Conservation (phyloP, 2,329 filamentous ascomycete genomes). For the Thermoascus crustaceus region DNA sequence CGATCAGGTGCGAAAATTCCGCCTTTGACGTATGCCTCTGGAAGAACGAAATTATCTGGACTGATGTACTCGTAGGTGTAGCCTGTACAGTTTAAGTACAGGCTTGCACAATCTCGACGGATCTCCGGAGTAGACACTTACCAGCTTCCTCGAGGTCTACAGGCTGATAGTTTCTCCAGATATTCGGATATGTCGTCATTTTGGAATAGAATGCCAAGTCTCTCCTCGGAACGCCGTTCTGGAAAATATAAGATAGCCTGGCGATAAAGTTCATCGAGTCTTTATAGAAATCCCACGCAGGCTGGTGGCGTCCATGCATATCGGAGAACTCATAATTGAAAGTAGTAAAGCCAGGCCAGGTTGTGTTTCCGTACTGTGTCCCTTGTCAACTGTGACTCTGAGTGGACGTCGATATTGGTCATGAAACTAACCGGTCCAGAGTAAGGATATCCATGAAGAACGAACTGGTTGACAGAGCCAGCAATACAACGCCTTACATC, state of each 20-base stretch:
- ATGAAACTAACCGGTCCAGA: no score
- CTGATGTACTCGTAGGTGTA: constrained; percentile 40
- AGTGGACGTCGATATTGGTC: no score
- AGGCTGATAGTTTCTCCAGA: constrained; percentile 10
- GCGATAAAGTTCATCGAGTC: constrained; percentile 32
- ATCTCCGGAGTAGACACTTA: constrained; percentile 8
- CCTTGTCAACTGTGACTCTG: no score
- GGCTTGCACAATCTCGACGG: neutral
- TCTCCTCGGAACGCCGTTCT: constrained; percentile 31
- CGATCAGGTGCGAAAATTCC: constrained; percentile 30
- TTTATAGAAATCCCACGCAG: constrained; percentile 34
- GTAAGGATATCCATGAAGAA: constrained; percentile 40
- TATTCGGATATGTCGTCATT: constrained; percentile 4
- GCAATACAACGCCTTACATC: constrained; percentile 32
- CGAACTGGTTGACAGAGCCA: constrained; percentile 36
- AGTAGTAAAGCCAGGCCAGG: constrained; percentile 42
- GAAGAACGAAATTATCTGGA: constrained; percentile 37
- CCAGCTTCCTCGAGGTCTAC: constrained; percentile 15
- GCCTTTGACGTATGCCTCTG: constrained; percentile 29
- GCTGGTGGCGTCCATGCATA: constrained; percentile 33
- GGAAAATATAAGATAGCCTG: constrained; percentile 31
- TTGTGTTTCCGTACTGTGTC: constrained; percentile 40
- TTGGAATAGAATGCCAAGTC: constrained; percentile 38
- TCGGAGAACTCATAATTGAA: constrained; percentile 37
- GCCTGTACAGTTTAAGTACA: constrained; percentile 19